phyloP scores from a whole-genome alignment of 2,329 filamentous ascomycete species.

The Curvularia sp. region DNA sequence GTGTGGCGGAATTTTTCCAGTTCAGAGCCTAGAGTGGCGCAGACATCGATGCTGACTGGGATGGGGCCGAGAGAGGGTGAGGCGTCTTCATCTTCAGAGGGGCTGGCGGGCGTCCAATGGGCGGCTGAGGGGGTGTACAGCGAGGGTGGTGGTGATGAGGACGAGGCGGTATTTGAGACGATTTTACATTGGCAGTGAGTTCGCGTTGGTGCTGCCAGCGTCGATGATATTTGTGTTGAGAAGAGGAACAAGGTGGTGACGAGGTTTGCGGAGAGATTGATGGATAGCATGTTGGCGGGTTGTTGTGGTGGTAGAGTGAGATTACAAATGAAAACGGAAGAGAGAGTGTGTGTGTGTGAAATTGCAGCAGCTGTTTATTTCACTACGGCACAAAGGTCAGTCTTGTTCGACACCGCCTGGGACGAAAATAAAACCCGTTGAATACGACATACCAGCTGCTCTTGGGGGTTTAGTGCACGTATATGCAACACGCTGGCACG shows the following conservation, averaged over 20 bases:
- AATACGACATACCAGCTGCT: background rate
- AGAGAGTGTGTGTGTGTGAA: background rate
- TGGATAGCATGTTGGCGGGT: slow-evolving; percentile 2
- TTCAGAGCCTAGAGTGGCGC: slow-evolving; percentile 34
- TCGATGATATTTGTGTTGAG: slow-evolving; percentile 1
- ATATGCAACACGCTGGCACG: background rate
- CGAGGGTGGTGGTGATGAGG: slow-evolving; percentile 16
- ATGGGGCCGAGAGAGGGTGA: slow-evolving; percentile 12
- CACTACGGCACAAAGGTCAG: background rate
- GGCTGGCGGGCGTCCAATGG: slow-evolving; percentile 31
- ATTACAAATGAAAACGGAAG: background rate
- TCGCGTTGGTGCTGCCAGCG: slow-evolving; percentile 33
- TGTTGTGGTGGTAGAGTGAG: background rate
- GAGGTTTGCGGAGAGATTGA: background rate
- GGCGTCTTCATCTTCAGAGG: slow-evolving; percentile 2
- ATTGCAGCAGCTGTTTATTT: background rate
- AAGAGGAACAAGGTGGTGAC: slow-evolving; percentile 22
- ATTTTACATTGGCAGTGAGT: slow-evolving; percentile 44
- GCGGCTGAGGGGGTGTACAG: slow-evolving; percentile 30
- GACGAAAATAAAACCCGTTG: background rate
- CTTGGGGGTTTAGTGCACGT: background rate
- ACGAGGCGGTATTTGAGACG: slow-evolving; percentile 20
- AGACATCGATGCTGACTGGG: slow-evolving; percentile 26
- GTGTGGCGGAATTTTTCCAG: slow-evolving; percentile 37
- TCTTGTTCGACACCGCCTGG: background rate